Percentiles rank a stretch among this genome's conserved stretches.
These are phyloP conservation scores for Cercospora beticola DNA, from an alignment of 2,329 filamentous ascomycete genomes.

Conservation along the genomic window DNA sequence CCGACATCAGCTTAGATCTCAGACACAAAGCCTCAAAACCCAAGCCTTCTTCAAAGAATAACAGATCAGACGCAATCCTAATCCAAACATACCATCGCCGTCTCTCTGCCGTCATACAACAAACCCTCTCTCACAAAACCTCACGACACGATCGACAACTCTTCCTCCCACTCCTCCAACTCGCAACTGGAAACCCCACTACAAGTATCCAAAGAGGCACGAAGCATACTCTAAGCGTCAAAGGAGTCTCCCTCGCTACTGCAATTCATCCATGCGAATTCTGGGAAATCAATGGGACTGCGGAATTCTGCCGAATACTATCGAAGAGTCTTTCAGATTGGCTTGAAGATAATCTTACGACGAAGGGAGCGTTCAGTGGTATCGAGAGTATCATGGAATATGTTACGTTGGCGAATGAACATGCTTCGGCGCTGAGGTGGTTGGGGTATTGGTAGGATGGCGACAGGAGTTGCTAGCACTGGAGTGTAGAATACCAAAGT, in stretches of 20 bases:
- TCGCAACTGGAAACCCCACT: background rate
- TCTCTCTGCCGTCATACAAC: background rate
- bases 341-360: constrained; percentile 5
- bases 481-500: too few species aligned
- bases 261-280: constrained; percentile 6
- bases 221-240: constrained; percentile 10
- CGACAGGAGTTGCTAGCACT: background rate
- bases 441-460: constrained; percentile 20
- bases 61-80: background rate
- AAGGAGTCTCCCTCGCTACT: constrained; percentile 14
- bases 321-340: constrained; percentile 7
- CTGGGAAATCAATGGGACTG: constrained; percentile 21
- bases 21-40: background rate
- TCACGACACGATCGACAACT: background rate
- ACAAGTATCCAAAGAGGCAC: background rate
- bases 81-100: constrained; percentile 1
- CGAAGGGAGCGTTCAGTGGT: background rate
- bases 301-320: constrained; percentile 19
- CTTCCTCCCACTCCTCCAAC: background rate
- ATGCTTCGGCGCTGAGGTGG: constrained; percentile 23
- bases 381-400: constrained; percentile 14
- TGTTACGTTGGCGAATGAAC: constrained; percentile 14
- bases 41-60: background rate
- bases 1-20: constrained; percentile 24
- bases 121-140: background rate